Evolutionary conservation across 2,329 filamentous ascomycete species (phyloP), one percentile per base, ranked within the genome.

Genomic region (Fusarium proliferatum): DNA sequence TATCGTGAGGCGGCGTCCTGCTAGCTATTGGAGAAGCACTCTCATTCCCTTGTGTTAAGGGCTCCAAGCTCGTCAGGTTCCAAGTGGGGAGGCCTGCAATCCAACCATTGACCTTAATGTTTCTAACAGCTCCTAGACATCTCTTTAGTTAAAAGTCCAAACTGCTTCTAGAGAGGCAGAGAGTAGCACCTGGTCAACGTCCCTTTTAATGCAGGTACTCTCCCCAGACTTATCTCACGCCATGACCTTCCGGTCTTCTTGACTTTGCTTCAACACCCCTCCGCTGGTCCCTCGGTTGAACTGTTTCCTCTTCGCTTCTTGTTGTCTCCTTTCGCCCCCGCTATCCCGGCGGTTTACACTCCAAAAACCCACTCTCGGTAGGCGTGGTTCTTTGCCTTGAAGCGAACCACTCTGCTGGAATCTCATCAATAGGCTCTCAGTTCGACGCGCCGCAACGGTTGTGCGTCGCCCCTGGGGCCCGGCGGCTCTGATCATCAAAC

Each of bases 161-260:
- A 67, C 51, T 67, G 72, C 38, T 59, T 63, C 66, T 60, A 66
- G 69, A 69, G 48, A 65, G 71, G 56, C 51, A 61, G 45, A 68
- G 34, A 42, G 62, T 51, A 60, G 43, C 38, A 57, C 69, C 65
- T 67, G 64, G 69, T 59, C 70, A 59, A 69, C 62, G 64, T 76
- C 69, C 76, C 76, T 77, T 79, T 79, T 77, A 76, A 75, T 78
- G 77, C 76, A 79, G 76, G 70, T 77, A 75, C 75, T 78, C 64
- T 78, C 76, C 77, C 73, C 72, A 77, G 73, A 73, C 74, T 67
- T 46, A 73, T 67, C 76, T 67, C 62, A 76, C 76, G 76, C 76
- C 76, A 78, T 76, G 71, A 69, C 71, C 69, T 77, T 69, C 66
- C 52, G 71, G 69, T 77, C 69, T 78, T 77, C 69, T 65, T 75